Evolutionary conservation across 78 protist species (phyloP).

Genomic region (Corallochytrium limacisporum): DNA sequence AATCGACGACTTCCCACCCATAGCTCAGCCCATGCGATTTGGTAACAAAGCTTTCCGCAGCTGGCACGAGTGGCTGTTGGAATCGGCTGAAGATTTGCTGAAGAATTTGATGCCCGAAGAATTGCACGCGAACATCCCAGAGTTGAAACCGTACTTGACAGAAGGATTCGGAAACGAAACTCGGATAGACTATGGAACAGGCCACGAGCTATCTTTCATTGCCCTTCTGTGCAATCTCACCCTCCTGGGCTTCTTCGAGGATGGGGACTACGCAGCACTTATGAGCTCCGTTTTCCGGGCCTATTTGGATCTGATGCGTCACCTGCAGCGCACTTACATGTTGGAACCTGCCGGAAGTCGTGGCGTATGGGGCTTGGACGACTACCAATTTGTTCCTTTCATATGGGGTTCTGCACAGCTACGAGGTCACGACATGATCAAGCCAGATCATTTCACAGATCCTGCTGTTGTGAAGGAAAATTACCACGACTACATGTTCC

Average conservation of each 20-base stretch:
- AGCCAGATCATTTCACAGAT: slow-evolving; percentile 19
- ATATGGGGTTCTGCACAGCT: slow-evolving; percentile 88
- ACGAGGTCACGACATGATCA: background rate
- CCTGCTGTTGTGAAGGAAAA: background rate
- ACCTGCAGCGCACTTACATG: slow-evolving; percentile 55
- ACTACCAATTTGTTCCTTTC: slow-evolving; percentile 83
- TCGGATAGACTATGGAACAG: slow-evolving; percentile 97
- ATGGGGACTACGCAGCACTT: slow-evolving; percentile 13
- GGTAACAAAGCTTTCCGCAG: slow-evolving; percentile 67
- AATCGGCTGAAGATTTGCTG: background rate
- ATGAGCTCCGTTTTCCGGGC: slow-evolving; percentile 27
- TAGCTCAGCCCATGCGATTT: slow-evolving; percentile 42
- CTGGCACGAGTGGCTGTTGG: background rate
- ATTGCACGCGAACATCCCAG: slow-evolving; percentile 18
- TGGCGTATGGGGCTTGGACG: slow-evolving; percentile 97
- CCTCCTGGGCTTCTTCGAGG: slow-evolving; percentile 10
- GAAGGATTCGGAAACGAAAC: slow-evolving; percentile 66
- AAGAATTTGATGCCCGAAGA: slow-evolving; percentile 6
- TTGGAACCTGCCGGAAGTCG: slow-evolving; percentile 95
- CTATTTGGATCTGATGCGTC: slow-evolving; percentile 56
- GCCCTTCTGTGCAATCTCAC: slow-evolving; percentile 26
- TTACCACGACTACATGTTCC: slow-evolving; percentile 36
- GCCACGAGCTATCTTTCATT: slow-evolving; percentile 77
- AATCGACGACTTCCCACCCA: slow-evolving; percentile 52
- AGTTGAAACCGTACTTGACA: slow-evolving; percentile 54